Percentiles rank a stretch among this genome's conserved stretches.
Conservation (phyloP, 2,329 filamentous ascomycete species). For the Colletotrichum trifolii region DNA sequence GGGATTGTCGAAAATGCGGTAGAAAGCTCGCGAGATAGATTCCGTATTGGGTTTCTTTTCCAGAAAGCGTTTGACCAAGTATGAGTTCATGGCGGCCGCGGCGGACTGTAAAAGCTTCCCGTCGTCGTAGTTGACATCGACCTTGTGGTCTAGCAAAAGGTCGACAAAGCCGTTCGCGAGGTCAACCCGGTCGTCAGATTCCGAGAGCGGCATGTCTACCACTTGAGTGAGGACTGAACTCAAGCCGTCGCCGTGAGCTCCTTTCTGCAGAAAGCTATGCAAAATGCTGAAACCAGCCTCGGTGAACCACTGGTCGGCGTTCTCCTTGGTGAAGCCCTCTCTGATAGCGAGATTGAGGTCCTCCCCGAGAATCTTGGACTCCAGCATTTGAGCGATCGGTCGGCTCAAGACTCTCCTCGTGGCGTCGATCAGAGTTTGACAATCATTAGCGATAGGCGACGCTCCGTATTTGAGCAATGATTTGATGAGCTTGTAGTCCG, state of each 20-base stretch:
- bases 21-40: conserved; percentile 64
- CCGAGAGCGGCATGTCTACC: conserved; percentile 54
- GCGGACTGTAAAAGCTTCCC: conserved; percentile 64
- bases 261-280: conserved; percentile 60
- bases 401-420: conserved; percentile 51
- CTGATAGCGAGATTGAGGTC: conserved; percentile 59
- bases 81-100: conserved; percentile 61
- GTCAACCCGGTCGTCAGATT: conserved; percentile 45
- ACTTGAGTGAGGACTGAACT: conserved; percentile 57
- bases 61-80: conserved; percentile 63
- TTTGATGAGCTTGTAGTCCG: conserved; percentile 35
- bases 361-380: conserved; percentile 51
- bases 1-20: conserved; percentile 64
- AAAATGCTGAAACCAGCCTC: conserved; percentile 59
- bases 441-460: conserved; percentile 62
- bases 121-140: conserved; percentile 60
- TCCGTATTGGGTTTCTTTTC: conserved; percentile 60
- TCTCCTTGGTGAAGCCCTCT: conserved; percentile 55
- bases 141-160: conserved; percentile 52
- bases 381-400: conserved; percentile 55
- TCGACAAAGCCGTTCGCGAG: conserved; percentile 59
- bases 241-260: conserved; percentile 58
- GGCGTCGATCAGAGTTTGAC: conserved; percentile 64
- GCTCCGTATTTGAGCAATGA: conserved; percentile 54
- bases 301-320: conserved; percentile 58